Evolutionary conservation across 345 rosid species (phyloP).

Genomic region (Adansonia digitata): DNA sequence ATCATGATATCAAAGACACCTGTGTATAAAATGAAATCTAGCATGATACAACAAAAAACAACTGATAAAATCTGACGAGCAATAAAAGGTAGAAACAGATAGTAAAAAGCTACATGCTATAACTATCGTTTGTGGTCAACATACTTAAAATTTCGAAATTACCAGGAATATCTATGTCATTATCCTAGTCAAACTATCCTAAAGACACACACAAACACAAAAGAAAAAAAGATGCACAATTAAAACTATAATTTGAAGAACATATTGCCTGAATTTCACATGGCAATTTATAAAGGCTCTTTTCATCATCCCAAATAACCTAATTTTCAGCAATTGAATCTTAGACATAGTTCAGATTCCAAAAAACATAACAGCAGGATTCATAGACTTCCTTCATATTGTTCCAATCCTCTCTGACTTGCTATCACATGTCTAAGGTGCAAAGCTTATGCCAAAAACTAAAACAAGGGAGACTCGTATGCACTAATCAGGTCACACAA

Average conservation of each 20-base stretch:
- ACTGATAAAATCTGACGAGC: neutral
- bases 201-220: neutral
- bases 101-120: neutral
- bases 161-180: neutral
- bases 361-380: neutral
- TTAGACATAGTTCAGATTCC: neutral
- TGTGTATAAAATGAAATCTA: neutral
- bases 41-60: neutral
- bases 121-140: neutral
- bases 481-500: neutral
- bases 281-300: neutral
- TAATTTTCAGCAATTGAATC: neutral
- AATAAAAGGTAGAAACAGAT: neutral
- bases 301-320: neutral
- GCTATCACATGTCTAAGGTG: neutral
- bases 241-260: neutral
- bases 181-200: neutral
- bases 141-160: neutral
- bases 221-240: neutral
- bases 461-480: neutral
- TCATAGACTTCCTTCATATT: neutral
- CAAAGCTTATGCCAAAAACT: neutral
- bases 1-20: neutral
- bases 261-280: neutral
- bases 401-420: neutral